phyloP scores from a whole-genome alignment of 129 eudicot genomes.

The Kitagawia praeruptora region DNA sequence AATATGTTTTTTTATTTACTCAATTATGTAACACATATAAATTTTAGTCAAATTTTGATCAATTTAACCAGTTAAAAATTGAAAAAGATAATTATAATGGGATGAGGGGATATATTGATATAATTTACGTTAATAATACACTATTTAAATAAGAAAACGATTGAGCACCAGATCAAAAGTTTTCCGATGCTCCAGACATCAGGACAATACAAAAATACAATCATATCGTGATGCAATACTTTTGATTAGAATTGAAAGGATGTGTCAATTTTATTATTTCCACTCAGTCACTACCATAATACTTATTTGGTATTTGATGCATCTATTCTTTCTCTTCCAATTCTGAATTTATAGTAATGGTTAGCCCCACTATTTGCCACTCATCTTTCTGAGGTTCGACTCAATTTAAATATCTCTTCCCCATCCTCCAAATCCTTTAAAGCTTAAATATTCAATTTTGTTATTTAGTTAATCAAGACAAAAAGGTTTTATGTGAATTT shows the following conservation, averaged over 20 bases:
- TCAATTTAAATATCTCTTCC: not conserved
- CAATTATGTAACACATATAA: too few relatives aligned
- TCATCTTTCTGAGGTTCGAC: not conserved
- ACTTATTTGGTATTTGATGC: not conserved
- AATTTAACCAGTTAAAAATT: too few relatives aligned
- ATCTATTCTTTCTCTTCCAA: not conserved
- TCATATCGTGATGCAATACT: not conserved
- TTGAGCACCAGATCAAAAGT: not conserved
- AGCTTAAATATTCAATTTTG: not conserved
- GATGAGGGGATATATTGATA: too few relatives aligned
- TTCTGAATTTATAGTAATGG: not conserved
- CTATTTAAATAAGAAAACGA: not conserved
- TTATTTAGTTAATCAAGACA: not conserved
- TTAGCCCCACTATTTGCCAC: not conserved
- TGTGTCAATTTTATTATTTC: not conserved
- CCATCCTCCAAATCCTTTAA: not conserved
- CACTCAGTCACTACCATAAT: not conserved
- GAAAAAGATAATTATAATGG: too few relatives aligned
- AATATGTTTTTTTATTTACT: too few relatives aligned
- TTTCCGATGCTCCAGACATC: not conserved
- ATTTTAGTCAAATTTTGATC: too few relatives aligned
- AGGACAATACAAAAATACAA: not conserved
- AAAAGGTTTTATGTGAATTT: not conserved
- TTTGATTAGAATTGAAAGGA: too few relatives aligned
- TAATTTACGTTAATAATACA: too few relatives aligned